Conservation (phyloP, 208 protist species). For the Acanthamoeba lenticulata region DNA sequence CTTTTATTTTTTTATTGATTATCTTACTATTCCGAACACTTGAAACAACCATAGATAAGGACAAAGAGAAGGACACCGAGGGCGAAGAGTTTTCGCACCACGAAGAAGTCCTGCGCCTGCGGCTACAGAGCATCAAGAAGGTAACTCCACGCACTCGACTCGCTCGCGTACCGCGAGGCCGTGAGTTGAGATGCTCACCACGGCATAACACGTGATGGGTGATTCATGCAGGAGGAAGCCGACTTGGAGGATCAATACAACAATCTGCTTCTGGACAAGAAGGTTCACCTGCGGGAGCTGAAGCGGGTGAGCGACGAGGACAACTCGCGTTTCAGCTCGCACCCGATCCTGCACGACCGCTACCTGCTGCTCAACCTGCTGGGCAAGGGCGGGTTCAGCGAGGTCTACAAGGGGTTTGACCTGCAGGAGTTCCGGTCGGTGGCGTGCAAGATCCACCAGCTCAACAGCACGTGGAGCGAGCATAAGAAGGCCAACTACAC, state of each 20-base stretch:
- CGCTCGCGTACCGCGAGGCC: no score
- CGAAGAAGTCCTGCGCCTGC: conserved; percentile 52
- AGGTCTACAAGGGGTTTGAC: conserved; percentile 91
- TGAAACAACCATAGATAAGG: not conserved
- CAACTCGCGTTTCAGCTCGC: conserved; percentile 50
- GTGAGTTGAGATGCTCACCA: no score
- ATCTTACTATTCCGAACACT: not conserved
- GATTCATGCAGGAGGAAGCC: conserved; percentile 12
- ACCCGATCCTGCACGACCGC: conserved; percentile 19
- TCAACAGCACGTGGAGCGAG: conserved; percentile 90
- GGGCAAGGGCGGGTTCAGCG: conserved; percentile 95
- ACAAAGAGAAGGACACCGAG: not conserved
- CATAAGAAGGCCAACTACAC: conserved; percentile 92
- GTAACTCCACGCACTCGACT: not conserved
- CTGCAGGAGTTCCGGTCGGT: conserved; percentile 87
- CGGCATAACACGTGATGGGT: not conserved
- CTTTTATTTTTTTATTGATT: not conserved
- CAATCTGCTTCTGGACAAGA: conserved; percentile 65
- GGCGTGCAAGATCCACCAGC: conserved; percentile 96
- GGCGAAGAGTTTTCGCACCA: conserved; percentile 21
- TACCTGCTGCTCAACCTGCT: conserved; percentile 83
- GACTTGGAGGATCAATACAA: conserved; percentile 16
- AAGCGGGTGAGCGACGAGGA: conserved; percentile 81
- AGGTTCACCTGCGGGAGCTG: conserved; percentile 75
- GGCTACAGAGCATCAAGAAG: conserved; percentile 51